A percentile compares a stretch with the other conserved stretches of the same genome.
Conservation (phyloP, 2,329 filamentous ascomycete genomes). For the Nannizziopsis arthrosporioides region DNA sequence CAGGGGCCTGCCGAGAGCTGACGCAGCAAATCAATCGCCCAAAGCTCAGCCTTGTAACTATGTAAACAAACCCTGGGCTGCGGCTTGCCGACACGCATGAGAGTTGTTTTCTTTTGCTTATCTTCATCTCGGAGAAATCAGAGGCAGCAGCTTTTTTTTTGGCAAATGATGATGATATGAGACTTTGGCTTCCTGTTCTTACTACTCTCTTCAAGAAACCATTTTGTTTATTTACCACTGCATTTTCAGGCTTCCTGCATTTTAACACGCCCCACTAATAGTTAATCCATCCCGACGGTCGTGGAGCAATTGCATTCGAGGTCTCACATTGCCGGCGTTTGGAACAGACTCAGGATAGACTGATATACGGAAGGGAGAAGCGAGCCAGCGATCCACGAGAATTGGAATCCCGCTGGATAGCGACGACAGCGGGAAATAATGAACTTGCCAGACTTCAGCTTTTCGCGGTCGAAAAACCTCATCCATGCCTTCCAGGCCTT, state of each 20-base stretch:
- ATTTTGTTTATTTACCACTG: too few species aligned
- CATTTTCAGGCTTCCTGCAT: too few species aligned
- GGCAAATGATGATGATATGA: not conserved
- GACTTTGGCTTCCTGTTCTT: too few species aligned
- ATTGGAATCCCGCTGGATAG: not conserved
- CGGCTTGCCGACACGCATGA: not conserved
- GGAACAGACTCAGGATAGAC: not conserved
- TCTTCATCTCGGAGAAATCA: not conserved
- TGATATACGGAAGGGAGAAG: not conserved
- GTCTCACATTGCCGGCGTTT: not conserved
- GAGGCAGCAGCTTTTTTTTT: not conserved
- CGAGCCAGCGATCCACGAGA: too few species aligned
- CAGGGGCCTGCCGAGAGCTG: not conserved
- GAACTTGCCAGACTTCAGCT: constrained; percentile 12
- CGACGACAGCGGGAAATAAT: constrained; percentile 6
- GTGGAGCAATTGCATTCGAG: too few species aligned
- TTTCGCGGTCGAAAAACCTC: constrained; percentile 41
- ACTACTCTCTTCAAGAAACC: too few species aligned
- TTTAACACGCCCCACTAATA: too few species aligned
- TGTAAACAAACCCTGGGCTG: constrained; percentile 9
- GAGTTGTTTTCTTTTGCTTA: not conserved
- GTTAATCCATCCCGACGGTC: too few species aligned
- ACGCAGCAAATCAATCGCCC: not conserved
- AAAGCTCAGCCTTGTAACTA: constrained; percentile 9
- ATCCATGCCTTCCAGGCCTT: constrained; percentile 45